Evolutionary conservation across 306 rosid genomes (phyloP).

Genomic region (Lathyrus sativus): DNA sequence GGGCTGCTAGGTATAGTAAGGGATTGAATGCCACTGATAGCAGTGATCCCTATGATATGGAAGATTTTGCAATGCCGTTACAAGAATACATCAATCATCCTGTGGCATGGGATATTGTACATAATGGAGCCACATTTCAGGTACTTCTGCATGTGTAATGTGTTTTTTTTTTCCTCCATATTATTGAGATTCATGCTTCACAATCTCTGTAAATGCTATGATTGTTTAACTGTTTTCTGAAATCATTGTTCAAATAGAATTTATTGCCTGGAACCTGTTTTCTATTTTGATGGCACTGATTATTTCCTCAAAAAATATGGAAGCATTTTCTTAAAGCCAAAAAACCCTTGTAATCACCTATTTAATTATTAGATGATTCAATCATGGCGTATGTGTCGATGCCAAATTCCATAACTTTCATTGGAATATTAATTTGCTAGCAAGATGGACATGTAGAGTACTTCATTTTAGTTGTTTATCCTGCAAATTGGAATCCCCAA

Average conservation of each 20-base stretch:
- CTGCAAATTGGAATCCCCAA: slow-evolving; percentile 17
- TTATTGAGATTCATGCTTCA: slow-evolving; percentile 24
- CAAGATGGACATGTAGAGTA: not conserved
- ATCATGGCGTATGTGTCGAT: not conserved
- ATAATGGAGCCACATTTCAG: slow-evolving; percentile 98
- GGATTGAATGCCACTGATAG: slow-evolving; percentile 39
- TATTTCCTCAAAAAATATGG: not conserved
- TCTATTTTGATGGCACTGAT: not conserved
- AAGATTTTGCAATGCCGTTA: slow-evolving; percentile 82
- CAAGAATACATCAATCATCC: slow-evolving; percentile 72
- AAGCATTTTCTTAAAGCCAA: slow-evolving; percentile 21
- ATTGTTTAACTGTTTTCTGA: slow-evolving; percentile 15
- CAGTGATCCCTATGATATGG: slow-evolving; percentile 64
- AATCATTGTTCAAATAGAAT: slow-evolving; percentile 6
- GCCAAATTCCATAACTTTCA: not conserved
- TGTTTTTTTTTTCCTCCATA: slow-evolving; percentile 28
- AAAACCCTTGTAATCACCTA: slow-evolving; percentile 21
- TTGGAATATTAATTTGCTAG: slow-evolving; percentile 3
- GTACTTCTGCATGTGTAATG: slow-evolving; percentile 45
- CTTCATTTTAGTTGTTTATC: not conserved
- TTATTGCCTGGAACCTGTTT: slow-evolving; percentile 1
- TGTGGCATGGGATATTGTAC: slow-evolving; percentile 72
- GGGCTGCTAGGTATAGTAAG: slow-evolving; percentile 56
- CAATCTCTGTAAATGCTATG: slow-evolving; percentile 21
- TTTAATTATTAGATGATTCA: slow-evolving; percentile 26